Conservation (phyloP, 805 yeast genomes). For the Priceomyces castillae region DNA sequence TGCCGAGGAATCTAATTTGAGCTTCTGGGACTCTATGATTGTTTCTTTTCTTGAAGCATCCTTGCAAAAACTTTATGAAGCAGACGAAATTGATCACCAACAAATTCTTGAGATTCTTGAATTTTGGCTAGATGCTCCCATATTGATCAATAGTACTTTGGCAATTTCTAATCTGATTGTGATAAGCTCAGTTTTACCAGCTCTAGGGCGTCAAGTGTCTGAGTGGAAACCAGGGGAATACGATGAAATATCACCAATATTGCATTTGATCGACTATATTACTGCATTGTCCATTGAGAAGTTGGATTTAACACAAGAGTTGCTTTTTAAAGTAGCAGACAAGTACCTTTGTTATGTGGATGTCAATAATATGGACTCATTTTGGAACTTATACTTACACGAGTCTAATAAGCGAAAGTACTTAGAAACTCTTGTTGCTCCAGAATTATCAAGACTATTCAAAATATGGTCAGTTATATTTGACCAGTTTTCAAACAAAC, state of each 20-base stretch:
- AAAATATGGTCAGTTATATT: constrained; percentile 16
- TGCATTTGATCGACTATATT: constrained; percentile 19
- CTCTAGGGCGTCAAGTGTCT: constrained; percentile 8
- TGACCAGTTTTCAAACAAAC: constrained; percentile 8
- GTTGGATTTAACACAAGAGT: not conserved
- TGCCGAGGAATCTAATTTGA: too few species aligned
- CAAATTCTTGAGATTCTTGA: constrained; percentile 12
- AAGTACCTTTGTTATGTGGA: constrained; percentile 13
- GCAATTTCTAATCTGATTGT: constrained; percentile 13
- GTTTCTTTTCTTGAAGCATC: constrained; percentile 7
- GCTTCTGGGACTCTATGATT: constrained; percentile 20
- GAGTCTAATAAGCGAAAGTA: not conserved
- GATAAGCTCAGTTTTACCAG: constrained; percentile 19
- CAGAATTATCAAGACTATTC: constrained; percentile 7
- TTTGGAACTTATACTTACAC: constrained; percentile 10
- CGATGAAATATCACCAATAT: constrained; percentile 10
- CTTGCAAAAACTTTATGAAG: not conserved
- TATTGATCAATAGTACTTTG: constrained; percentile 12
- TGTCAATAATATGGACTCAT: constrained; percentile 8
- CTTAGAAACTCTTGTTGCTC: not conserved
- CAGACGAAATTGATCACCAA: constrained; percentile 3
- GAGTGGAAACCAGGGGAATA: constrained; percentile 12
- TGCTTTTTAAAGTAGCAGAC: constrained; percentile 3
- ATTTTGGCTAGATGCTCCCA: constrained; percentile 15
- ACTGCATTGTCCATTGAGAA: constrained; percentile 12